Base-by-base conservation (phyloP, 2,329 filamentous ascomycete species). In the Triangularia verruculosa region DNA sequence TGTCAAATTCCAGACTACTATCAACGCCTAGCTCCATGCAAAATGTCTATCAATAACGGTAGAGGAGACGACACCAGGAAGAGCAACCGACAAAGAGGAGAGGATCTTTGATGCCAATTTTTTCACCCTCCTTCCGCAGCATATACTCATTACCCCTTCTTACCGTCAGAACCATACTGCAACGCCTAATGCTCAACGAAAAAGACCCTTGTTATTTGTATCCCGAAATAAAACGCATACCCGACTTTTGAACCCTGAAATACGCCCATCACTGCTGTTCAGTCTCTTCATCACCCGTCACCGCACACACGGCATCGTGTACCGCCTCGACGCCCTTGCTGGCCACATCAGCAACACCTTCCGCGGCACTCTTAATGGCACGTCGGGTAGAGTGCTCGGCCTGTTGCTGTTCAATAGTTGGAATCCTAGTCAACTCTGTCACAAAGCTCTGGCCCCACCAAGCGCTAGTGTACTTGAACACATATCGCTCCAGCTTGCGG, bases 381-480 rank as follows among this genome's bases (percentile, higher is more conserved):
- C 64, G 58, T 61, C 66, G 63, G 20, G 61, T 57, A 15, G 51
- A n/a, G 15, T 54, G 20, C 39, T 47, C 39, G 25, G 63, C 54
- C 25, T 20, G 43, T 20, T 59, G 57, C 12, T 61, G 62, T 53
- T 74, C 74, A 53, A 77, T 77, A 13, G 76, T 69, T 56, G 75
- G 79, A 39, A 86, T 78, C 47, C 82, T 79, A n/a, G 78, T 83
- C 76, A 98, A 83, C 77, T 97, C 94, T 12, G 86, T 86, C 58
- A 97, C 93, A 74, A 98, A 98, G 69, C 90, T 93, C 75, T 93
- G 87, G 25, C 94, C 94, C 94, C 94, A 98, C 89, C 95, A 97
- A 9, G 93, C 91, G 75, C 92, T 96, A 1, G 95, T 99, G 79
- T 97, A 98, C 80, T 97, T 97, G 78, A 93, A 94, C 64, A 98